Base-by-base conservation (phyloP, 1,284 basidiomycete genomes). In the Caloboletus firmus region DNA sequence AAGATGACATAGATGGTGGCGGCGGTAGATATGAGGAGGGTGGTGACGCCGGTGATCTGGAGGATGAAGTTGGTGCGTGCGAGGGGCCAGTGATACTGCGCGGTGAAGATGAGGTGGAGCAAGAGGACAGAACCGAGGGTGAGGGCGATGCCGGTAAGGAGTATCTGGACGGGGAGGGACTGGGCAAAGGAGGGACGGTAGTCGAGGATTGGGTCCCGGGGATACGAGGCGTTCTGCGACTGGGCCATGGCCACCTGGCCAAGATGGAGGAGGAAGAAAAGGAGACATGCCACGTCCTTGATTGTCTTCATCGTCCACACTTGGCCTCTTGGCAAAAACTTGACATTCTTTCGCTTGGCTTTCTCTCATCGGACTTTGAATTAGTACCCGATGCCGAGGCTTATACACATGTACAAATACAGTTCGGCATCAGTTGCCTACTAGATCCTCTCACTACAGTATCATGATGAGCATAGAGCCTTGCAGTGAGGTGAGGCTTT, bases 41-140 rank as follows among this genome's bases (percentile, higher is more conserved):
- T 86, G 45, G 84, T 75, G 24, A 94, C 91, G 26, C 91, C 91
- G 2, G 85, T 83, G 13, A 97, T 72, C 70, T 98, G 96, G 30
- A 98, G 84, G 54, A 86, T 77, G 71, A 91, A 99, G 78, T 99
- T 99, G 65, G 91, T 81, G 12, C 87, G 88, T 1, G 94, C 93
- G 39, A 99, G 87, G 0, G 94, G 93, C 79, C 91, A 93, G 73
- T 99, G 96, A 65, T 98, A 98, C 68, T 95, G 93, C 0, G 90
- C 89, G 18, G 97, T 98, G 74, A 99, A 98, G 56, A 95, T 72
- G 57, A 99, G 85, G 63, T 98, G 95, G 57, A 96, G 84, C 64
- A 96, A 79, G 30, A 99, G 85, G n/a, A 98, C 88, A 45, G 82
- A 77, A 43, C 92, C 83, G 54, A 99, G 85, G 2, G 96, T 93